Evolutionary conservation across 1,284 basidiomycete species (phyloP).

Genomic region (Trichosporon sp.): DNA sequence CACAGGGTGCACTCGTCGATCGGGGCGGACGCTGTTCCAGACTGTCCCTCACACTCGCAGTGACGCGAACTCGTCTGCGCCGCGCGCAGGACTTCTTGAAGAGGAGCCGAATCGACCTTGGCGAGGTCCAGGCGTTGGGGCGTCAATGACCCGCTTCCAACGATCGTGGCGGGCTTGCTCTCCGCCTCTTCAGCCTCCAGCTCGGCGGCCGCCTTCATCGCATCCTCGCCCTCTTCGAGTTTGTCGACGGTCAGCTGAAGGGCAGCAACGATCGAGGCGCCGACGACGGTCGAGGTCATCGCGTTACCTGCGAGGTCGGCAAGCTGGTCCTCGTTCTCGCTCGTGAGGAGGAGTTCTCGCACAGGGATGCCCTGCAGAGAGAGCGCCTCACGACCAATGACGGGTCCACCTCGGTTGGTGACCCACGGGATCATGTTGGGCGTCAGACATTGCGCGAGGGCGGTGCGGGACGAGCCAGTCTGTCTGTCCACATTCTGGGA

Average conservation of each 20-base stretch:
- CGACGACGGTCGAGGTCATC: constrained; percentile 95
- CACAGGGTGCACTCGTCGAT: constrained; percentile 76
- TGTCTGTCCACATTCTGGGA: constrained; percentile 94
- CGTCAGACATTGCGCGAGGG: constrained; percentile 88
- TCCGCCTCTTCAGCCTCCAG: constrained; percentile 56
- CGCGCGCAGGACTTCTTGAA: constrained; percentile 65
- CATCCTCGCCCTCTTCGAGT: constrained; percentile 66
- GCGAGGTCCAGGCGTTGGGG: constrained; percentile 71
- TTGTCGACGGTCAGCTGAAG: constrained; percentile 69
- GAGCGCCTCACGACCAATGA: constrained; percentile 88
- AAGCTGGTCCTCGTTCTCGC: constrained; percentile 89
- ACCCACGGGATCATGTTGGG: constrained; percentile 96
- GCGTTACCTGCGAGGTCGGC: constrained; percentile 94
- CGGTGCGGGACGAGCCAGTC: constrained; percentile 75
- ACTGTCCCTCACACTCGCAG: constrained; percentile 85
- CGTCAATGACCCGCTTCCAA: constrained; percentile 69
- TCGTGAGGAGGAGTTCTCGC: constrained; percentile 84
- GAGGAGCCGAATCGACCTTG: constrained; percentile 60
- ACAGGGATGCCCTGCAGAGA: constrained; percentile 92
- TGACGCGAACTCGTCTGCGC: constrained; percentile 75
- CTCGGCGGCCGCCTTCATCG: constrained; percentile 59
- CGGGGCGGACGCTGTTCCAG: constrained; percentile 70
- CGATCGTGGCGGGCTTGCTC: constrained; percentile 60
- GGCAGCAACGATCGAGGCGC: constrained; percentile 82
- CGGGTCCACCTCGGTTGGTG: constrained; percentile 92